Base-by-base conservation (phyloP, 177 flowering plant genomes). In the Tripterygium wilfordii region DNA sequence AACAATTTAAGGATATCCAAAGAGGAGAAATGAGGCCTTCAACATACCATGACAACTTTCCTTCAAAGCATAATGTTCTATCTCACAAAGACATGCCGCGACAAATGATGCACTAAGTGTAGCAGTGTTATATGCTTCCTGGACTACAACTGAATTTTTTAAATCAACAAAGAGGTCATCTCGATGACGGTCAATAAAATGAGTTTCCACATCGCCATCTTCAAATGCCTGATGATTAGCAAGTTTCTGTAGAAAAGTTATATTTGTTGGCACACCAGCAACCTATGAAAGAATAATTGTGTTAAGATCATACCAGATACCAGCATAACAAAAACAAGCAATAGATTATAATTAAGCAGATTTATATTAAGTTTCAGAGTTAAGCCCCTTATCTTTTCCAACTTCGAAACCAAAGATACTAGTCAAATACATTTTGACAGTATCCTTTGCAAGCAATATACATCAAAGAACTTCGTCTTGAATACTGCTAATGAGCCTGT, bases 201-300 rank as follows among this genome's bases (percentile, higher is more conserved):
- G 91, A 22, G 99, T 92, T 70, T 86, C 99, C 45, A 92, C 91
- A 56, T 74, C 57, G 22, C 95, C 99, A 49, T 60, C 61, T 65
- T 55, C 67, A 68, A 92, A 92, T 60, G 96, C 97, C 70, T 74
- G 59, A 66, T 92, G 99, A 39, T 61, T 70, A 28, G 92, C 82
- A 67, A 92, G 87, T 61, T 61, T 78, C 23, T 50, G 78, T 37
- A 92, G 79, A 57, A 92, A 92, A 61, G 54, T 71, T 25, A 89
- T 84, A 59, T 92, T 92, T 41, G 95, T 92, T 36, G 97, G 99
- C 67, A 89, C 52, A 30, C 99, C 99, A 32, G 96, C 99, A 65
- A 92, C 97, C 99, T 92, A 20, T 35, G 14, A 35, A 6, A 15
- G 12, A 30, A 6, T 12, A 30, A 30, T 6, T 30, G 33, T 12